These are phyloP conservation scores for Nasturtium officinale DNA, from an alignment of 345 rosid genomes.

Conservation along the genomic window DNA sequence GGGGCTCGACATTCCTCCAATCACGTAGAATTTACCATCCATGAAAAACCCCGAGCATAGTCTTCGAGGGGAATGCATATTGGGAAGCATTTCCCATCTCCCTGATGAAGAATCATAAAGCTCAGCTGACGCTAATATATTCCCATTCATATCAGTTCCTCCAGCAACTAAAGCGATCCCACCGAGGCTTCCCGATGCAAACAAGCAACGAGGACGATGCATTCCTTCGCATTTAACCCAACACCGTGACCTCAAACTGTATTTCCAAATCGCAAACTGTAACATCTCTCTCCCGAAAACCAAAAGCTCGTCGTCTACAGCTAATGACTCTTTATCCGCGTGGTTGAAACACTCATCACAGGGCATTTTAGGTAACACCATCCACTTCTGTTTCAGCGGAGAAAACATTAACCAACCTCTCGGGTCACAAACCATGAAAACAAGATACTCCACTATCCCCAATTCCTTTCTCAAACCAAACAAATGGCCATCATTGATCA, in stretches of 20 bases:
- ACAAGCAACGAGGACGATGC: conserved; percentile 76
- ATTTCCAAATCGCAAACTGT: conserved; percentile 80
- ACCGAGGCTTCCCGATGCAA: conserved; percentile 72
- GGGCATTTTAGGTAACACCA: conserved; percentile 75
- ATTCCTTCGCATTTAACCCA: conserved; percentile 77
- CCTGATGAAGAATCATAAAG: conserved; percentile 66
- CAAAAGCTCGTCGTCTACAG: conserved; percentile 71
- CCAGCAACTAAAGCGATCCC: conserved; percentile 74
- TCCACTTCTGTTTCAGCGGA: conserved; percentile 63
- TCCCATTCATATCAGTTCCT: conserved; percentile 67
- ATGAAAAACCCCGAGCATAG: conserved; percentile 81
- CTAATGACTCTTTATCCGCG: conserved; percentile 83
- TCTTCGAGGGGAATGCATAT: conserved; percentile 70
- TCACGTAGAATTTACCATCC: conserved; percentile 78
- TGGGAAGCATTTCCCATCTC: conserved; percentile 69
- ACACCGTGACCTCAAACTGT: conserved; percentile 51
- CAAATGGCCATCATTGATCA: conserved; percentile 55
- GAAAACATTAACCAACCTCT: conserved; percentile 83
- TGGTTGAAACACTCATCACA: conserved; percentile 82
- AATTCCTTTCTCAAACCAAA: conserved; percentile 61
- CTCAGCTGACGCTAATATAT: conserved; percentile 65
- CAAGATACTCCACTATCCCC: conserved; percentile 63
- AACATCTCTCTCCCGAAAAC: conserved; percentile 74
- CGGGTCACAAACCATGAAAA: conserved; percentile 73
- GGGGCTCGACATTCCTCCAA: conserved; percentile 78